Evolutionary conservation across 2,329 filamentous ascomycete genomes (phyloP).

Genomic region (Xylariaceae sp.): DNA sequence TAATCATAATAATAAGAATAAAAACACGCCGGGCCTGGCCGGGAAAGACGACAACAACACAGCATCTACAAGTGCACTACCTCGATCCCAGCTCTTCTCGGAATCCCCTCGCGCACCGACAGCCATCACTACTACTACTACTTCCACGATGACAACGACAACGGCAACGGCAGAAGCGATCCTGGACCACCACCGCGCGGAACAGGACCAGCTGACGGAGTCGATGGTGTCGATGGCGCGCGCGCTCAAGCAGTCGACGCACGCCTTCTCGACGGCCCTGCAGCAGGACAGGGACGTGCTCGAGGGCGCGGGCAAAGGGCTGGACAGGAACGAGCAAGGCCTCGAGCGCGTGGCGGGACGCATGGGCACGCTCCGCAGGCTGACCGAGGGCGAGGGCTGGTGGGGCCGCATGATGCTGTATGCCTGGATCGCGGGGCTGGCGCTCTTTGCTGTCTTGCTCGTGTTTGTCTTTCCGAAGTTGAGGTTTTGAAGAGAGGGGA

Average conservation of each 20-base stretch:
- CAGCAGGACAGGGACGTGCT: conserved; percentile 69
- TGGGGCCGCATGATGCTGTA: conserved; percentile 80
- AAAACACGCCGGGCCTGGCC: background rate
- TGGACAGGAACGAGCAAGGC: conserved; percentile 69
- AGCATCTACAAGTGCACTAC: conserved; percentile 21
- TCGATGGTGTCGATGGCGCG: conserved; percentile 77
- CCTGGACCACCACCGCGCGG: conserved; percentile 68
- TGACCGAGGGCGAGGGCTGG: conserved; percentile 87
- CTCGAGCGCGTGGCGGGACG: conserved; percentile 70
- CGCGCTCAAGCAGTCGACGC: conserved; percentile 69
- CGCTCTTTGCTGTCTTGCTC: conserved; percentile 69
- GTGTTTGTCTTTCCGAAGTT: conserved; percentile 87
- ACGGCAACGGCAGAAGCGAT: conserved; percentile 61
- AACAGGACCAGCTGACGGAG: conserved; percentile 77
- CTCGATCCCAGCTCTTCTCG: conserved; percentile 40
- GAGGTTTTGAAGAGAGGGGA: too few relatives aligned
- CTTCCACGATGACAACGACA: conserved; percentile 29
- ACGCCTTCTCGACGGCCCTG: conserved; percentile 65
- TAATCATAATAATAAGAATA: too few relatives aligned
- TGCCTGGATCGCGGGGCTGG: conserved; percentile 74
- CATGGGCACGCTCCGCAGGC: conserved; percentile 71
- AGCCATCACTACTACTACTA: too few relatives aligned
- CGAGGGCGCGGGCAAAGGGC: conserved; percentile 62
- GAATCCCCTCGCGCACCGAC: conserved; percentile 28
- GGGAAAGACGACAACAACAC: conserved; percentile 16